Evolutionary conservation across 2,329 filamentous ascomycete species (phyloP), one percentile per base, ranked within the genome.

Genomic region (Monosporascus sp.): DNA sequence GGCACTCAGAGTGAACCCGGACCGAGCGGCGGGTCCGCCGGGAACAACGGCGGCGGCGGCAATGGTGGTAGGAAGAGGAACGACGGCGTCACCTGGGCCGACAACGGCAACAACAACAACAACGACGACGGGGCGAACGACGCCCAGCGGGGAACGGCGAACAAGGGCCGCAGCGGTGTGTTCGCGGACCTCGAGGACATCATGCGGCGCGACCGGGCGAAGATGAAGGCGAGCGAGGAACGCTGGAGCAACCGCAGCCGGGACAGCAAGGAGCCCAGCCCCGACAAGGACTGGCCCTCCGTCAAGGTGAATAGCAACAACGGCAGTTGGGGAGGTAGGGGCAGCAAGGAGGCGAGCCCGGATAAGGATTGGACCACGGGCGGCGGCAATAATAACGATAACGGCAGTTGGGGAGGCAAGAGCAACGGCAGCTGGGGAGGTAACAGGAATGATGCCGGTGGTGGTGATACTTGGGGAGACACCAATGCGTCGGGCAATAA

Each of bases 201-300:
- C 5, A 57, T 56, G 4, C 49, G 20, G 4, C 52, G 49, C 26
- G 63, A 63, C 18, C 43, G 45, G 4, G 55, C 58, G 15, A 50
- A 52, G 18, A 7, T 56, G 9, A 55, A 58, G 22, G 50, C 49
- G 24, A 55, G 56, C 51, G 55, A 54, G 26, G 55, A 59, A n/a
- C 52, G 57, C 20, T 55, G 54, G 55, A 58, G 48, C 40, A 58
- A 56, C 18, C 53, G 49, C 7, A 59, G 53, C 26, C 22, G 24
- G 11, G 43, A 51, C 37, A 58, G 49, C 49, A 59, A 58, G 45
- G 54, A 58, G 24, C n/a, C 22, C 3, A 62, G 58, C 46, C 52
- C 58, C 6, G 55, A 53, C 9, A 48, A 38, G 28, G 20, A 26
- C 18, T 35, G 31, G 31, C 31, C 31, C 9, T 35, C 31, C 4